Evolutionary conservation across 768 basidiomycete genomes (phyloP), one percentile per base, ranked within the genome.

Genomic region (Lactarius akahatsu): DNA sequence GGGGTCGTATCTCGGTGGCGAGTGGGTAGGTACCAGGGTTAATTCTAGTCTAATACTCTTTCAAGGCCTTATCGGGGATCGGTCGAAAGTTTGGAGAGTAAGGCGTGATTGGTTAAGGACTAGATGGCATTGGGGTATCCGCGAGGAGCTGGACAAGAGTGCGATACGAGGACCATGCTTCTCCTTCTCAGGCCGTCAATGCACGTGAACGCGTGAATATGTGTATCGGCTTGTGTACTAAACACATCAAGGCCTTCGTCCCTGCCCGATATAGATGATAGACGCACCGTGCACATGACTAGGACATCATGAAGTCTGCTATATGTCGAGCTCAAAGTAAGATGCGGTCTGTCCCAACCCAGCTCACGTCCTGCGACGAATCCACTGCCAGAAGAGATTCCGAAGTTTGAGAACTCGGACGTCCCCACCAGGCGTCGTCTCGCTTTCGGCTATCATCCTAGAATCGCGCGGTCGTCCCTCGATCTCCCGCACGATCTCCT

Each of bases 401-500:
- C 55, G 56, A 32, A 62, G 60, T 40, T 18, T 47, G 15, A 65
- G 34, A 11, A 56, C 9, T 13, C 16, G 5, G 13, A 52, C 50
- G 4, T 32, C 43, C 43, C 32, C 32, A 52, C 50, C 13, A 52
- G 50, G 13, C 13, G 23, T 52, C 4, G 6, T 26, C 0, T 52
- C 26, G 26, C 50, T 4, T 15, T 52, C 1, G 23, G 50, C 50
- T 13, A 13, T 3, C 23, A n/a, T 2, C 11, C 13, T 43, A 55
- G 26, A 30, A n/a, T 20, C n/a, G 20, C 54, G n/a, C n/a, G n/a
- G 30, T 15, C 30, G 20, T 65, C 76, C 76, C 38, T 66, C 71
- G 41, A 85, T 72, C 23, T 77, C 82, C 60, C 71, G 67, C 63
- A 83, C 66, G 63, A 91, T 85, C 11, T 83, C 85, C 65, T 83